phyloP scores from a whole-genome alignment of 164 flowering plant species.

The grape (Vitis vinifera) region ASM3070453v1 NC_081812.1:13647001-13647500 shows the following conservation, averaged over 20 bases:
- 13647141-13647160: neutral
- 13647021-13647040: conserved; percentile 29
- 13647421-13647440: too few species aligned
- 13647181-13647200: neutral
- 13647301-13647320: conserved; percentile 21
- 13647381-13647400: conserved; percentile 42
- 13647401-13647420: conserved; percentile 39
- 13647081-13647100: conserved; percentile 31
- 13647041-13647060: conserved; percentile 29
- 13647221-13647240: neutral
- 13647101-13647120: conserved; percentile 27
- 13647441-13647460: too few species aligned
- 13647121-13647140: conserved; percentile 35
- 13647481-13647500: too few species aligned
- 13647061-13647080: conserved; percentile 31
- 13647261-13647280: too few species aligned
- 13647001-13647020: conserved; percentile 45
- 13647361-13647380: conserved; percentile 73
- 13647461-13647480: too few species aligned
- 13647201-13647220: neutral
- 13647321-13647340: conserved; percentile 54
- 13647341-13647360: conserved; percentile 72
- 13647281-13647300: neutral
- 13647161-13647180: conserved; percentile 10
- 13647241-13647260: too few species aligned